A percentile compares a stretch with the other conserved stretches of the same genome.
Conservation (phyloP, 2,329 filamentous ascomycete genomes). For the Epichloe gansuensis region DNA sequence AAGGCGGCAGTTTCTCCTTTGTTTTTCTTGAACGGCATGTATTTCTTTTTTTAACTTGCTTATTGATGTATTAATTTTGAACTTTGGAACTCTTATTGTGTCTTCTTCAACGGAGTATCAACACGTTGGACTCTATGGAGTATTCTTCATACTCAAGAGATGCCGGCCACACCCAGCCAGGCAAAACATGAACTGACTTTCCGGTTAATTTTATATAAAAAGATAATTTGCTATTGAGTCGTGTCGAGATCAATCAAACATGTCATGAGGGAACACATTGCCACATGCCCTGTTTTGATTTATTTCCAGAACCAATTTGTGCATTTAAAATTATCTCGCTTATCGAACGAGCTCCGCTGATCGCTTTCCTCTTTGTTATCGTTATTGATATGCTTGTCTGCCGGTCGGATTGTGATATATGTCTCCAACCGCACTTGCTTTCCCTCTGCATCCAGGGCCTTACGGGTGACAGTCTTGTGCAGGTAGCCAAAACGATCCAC, state of each 20-base stretch:
- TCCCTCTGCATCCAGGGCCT: constrained; percentile 28
- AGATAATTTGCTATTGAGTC: no score
- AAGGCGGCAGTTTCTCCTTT: no score
- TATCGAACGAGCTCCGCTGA: neutral
- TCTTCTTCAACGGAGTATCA: no score
- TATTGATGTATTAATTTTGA: no score
- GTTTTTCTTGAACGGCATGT: no score
- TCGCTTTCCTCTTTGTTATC: constrained; percentile 5
- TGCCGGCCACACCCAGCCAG: no score
- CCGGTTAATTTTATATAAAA: no score
- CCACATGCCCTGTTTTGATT: constrained; percentile 1
- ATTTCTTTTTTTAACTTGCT: no score
- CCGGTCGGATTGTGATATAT: constrained; percentile 19
- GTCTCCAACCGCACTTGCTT: constrained; percentile 27
- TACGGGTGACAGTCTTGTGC: constrained; percentile 28
- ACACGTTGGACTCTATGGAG: no score
- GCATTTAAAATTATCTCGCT: constrained; percentile 12
- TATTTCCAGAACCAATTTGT: constrained; percentile 30
- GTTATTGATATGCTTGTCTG: constrained; percentile 11
- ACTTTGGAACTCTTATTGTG: no score
- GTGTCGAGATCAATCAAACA: neutral
- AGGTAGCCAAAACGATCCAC: constrained; percentile 30
- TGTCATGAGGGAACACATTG: neutral
- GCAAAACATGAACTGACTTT: no score
- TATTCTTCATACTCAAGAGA: no score